phyloP scores from a whole-genome alignment of 2,329 filamentous ascomycete genomes.

The Tolypocladium guangdongense region DNA sequence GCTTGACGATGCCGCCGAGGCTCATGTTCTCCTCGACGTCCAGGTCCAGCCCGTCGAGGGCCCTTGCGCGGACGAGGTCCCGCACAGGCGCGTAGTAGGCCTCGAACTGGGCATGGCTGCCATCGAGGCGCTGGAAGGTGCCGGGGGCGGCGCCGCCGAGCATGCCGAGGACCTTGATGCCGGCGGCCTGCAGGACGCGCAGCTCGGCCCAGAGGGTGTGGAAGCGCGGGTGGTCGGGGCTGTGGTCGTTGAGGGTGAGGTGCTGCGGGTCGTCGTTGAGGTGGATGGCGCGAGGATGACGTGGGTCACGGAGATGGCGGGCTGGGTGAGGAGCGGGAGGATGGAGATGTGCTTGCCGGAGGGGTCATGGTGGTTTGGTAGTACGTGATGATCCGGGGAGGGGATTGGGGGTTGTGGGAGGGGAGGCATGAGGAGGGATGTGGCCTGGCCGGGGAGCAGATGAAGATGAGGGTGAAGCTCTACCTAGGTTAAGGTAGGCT shows the following conservation, averaged over 20 bases:
- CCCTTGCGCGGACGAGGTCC: constrained; percentile 48
- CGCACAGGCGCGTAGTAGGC: constrained; percentile 60
- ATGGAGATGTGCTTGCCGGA: constrained; percentile 36
- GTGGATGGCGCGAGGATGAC: constrained; percentile 83
- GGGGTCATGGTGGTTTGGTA: constrained; percentile 42
- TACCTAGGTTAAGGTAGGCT: too few species aligned
- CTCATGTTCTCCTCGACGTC: constrained; percentile 73
- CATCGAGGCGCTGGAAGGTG: constrained; percentile 51
- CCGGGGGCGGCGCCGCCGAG: constrained; percentile 76
- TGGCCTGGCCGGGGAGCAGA: constrained; percentile 13
- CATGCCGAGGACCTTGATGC: constrained; percentile 77
- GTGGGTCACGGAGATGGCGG: constrained; percentile 53
- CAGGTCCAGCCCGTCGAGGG: constrained; percentile 61
- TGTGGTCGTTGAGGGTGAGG: constrained; percentile 72
- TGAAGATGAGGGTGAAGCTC: constrained; percentile 2
- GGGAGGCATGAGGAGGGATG: constrained; percentile 15
- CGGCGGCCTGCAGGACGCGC: constrained; percentile 55
- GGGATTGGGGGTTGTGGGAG: constrained; percentile 16
- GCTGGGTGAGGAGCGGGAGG: constrained; percentile 37
- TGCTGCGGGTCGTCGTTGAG: constrained; percentile 56
- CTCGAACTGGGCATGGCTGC: constrained; percentile 52
- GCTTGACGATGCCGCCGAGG: constrained; percentile 50
- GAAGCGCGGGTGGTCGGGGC: constrained; percentile 56
- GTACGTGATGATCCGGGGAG: constrained; percentile 39
- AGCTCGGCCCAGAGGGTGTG: constrained; percentile 71